phyloP scores from a whole-genome alignment of 345 rosid genomes.

The Durio zibethinus region DNA sequence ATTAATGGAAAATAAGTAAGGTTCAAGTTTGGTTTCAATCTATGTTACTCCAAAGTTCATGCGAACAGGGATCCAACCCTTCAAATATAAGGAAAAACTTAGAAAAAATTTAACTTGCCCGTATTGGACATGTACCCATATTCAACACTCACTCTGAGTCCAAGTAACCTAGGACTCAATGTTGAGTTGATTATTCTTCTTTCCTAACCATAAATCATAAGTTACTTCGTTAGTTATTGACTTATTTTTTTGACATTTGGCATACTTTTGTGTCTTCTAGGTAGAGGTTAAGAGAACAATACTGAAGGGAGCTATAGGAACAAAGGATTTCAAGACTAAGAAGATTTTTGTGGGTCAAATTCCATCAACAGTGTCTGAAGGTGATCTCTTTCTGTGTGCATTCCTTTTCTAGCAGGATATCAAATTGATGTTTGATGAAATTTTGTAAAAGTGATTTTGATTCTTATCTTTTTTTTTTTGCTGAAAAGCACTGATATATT shows the following conservation, averaged over 20 bases:
- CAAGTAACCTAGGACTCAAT: neutral
- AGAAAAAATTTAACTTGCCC: neutral
- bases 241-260: neutral
- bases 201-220: neutral
- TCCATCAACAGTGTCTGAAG: conserved; percentile 74
- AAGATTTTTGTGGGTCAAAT: conserved; percentile 94
- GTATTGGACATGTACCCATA: neutral
- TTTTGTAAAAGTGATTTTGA: neutral
- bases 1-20: conserved; percentile 82
- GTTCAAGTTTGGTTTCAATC: neutral
- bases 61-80: neutral
- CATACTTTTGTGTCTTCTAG: conserved; percentile 31
- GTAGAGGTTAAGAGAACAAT: conserved; percentile 84
- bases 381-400: conserved; percentile 26
- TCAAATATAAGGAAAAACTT: neutral
- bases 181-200: neutral
- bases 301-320: conserved; percentile 67
- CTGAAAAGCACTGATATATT: conserved; percentile 9
- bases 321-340: conserved; percentile 78
- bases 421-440: neutral
- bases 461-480: neutral
- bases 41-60: neutral
- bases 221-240: neutral
- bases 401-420: neutral
- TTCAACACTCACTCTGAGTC: neutral